These are phyloP conservation scores for Acanthamoeba royreba DNA, from an alignment of 208 protist genomes.

Conservation along the genomic window DNA sequence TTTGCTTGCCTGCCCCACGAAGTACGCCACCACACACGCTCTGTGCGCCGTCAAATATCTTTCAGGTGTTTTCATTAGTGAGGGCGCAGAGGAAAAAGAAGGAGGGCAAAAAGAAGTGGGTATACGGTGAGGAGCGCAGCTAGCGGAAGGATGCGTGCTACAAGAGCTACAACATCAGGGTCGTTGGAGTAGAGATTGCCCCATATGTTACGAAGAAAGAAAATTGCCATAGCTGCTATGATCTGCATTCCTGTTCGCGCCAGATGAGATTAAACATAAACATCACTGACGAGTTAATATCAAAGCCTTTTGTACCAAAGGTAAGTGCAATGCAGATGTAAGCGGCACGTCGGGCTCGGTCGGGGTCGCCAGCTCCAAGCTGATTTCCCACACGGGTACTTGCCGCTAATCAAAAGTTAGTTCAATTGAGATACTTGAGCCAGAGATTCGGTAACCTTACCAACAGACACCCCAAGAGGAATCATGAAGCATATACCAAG, in stretches of 20 bases:
- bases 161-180: neutral
- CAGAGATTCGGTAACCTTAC: neutral
- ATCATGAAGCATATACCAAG: neutral
- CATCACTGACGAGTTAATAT: neutral
- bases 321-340: neutral
- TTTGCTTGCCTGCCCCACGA: neutral
- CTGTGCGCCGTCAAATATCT: neutral
- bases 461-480: neutral
- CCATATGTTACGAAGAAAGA: neutral
- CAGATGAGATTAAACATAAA: too few species aligned
- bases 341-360: neutral
- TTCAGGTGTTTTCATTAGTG: neutral
- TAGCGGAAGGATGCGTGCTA: neutral
- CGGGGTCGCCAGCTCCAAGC: neutral
- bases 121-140: neutral
- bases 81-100: neutral
- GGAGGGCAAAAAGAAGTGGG: neutral
- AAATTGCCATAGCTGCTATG: neutral
- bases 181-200: constrained; percentile 3
- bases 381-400: neutral
- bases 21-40: neutral
- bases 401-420: neutral
- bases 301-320: neutral
- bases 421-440: neutral
- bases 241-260: neutral